A percentile compares a stretch with the other conserved stretches of the same genome.
Evolutionary conservation across 129 eudicot genomes (phyloP).

Genomic region (Kitagawia praeruptora): DNA sequence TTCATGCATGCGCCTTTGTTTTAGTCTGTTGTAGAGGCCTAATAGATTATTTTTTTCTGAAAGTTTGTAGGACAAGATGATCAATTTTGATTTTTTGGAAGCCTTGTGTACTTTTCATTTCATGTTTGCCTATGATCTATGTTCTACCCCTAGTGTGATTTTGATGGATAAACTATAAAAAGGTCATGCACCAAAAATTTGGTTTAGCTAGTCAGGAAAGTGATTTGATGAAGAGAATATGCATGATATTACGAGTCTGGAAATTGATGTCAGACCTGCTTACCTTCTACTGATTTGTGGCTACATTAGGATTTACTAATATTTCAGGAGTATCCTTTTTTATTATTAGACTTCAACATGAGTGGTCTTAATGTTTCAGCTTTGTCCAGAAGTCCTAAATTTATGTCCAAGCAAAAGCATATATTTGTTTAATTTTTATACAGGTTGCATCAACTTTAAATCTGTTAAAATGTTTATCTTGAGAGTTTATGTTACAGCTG

Average conservation of each 20-base stretch:
- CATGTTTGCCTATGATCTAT: neutral
- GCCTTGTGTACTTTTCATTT: neutral
- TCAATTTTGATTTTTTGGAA: neutral
- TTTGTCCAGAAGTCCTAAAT: neutral
- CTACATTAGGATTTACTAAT: neutral
- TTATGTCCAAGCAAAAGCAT: neutral
- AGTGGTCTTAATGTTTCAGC: neutral
- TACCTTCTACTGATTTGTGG: neutral
- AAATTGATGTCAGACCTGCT: neutral
- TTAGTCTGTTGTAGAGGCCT: neutral
- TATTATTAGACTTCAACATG: neutral
- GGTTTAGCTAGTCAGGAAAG: neutral
- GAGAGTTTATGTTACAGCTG: slow-evolving; percentile 46
- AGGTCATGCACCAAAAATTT: neutral
- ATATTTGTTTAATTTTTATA: neutral
- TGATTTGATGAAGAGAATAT: neutral
- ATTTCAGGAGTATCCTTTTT: neutral
- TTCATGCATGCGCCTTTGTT: neutral
- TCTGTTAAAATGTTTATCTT: slow-evolving; percentile 18
- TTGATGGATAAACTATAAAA: neutral
- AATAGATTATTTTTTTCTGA: neutral
- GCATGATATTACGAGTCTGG: neutral
- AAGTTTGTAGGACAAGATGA: neutral
- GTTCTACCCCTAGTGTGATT: neutral
- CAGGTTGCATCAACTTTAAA: neutral